Percentiles rank a stretch among this genome's conserved stretches.
phyloP scores from a whole-genome alignment of 768 basidiomycete genomes.

The Boletus reticulatus region DNA sequence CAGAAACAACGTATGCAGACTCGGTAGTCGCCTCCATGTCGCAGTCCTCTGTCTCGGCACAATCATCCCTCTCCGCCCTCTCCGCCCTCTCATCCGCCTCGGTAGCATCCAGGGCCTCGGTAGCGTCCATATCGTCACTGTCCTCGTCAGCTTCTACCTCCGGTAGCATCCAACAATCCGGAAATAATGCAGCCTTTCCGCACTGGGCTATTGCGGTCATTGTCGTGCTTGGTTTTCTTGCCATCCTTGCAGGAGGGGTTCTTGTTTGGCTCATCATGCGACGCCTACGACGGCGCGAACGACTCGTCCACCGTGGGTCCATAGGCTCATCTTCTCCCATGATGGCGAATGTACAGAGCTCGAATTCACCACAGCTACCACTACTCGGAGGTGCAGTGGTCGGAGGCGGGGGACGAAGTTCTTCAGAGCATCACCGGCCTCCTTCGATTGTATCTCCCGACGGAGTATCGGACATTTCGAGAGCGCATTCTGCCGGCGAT shows the following conservation, averaged over 20 bases:
- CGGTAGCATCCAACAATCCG: constrained; percentile 47
- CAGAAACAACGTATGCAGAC: constrained; percentile 77
- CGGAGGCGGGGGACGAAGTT: constrained; percentile 32
- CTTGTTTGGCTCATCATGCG: constrained; percentile 74
- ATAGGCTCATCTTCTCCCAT: constrained; percentile 82
- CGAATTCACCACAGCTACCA: constrained; percentile 45
- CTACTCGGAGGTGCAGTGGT: constrained; percentile 37
- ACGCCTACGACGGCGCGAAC: constrained; percentile 53
- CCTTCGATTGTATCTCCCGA: constrained; percentile 55
- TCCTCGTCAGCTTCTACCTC: constrained; percentile 21
- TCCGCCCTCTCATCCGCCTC: constrained; percentile 39
- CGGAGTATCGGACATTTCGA: constrained; percentile 71
- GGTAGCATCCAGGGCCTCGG: constrained; percentile 36
- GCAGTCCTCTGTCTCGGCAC: constrained; percentile 37
- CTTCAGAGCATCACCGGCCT: constrained; percentile 34
- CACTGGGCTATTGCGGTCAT: constrained; percentile 93
- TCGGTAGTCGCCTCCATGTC: constrained; percentile 59
- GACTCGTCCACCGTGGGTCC: constrained; percentile 60
- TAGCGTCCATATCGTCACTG: constrained; percentile 30
- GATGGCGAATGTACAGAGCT: constrained; percentile 61
- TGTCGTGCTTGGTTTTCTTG: constrained; percentile 80
- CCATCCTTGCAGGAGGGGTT: constrained; percentile 66
- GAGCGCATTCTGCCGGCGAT: constrained; percentile 56
- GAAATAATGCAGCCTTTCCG: constrained; percentile 53
- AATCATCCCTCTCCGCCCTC: constrained; percentile 23